A percentile compares a stretch with the other conserved stretches of the same genome.
Evolutionary conservation across 108 stramenopile species (phyloP).

Genomic region (Bacterosira constricta): DNA sequence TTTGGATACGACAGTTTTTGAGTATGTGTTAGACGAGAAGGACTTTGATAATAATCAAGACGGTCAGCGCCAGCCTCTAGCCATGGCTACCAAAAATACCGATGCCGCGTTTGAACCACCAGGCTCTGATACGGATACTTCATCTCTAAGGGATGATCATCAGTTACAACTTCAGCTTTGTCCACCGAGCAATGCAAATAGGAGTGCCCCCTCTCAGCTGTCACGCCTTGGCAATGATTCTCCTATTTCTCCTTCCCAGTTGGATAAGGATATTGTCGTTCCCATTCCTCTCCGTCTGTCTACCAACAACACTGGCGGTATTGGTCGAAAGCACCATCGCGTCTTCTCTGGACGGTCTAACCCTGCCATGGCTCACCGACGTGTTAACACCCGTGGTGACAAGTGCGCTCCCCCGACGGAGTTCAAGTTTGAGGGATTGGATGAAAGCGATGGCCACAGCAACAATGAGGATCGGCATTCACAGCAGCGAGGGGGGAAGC

Average conservation of each 20-base stretch:
- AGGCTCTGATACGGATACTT: background rate
- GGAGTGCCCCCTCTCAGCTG: too few relatives aligned
- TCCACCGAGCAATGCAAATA: too few relatives aligned
- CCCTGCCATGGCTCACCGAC: constrained; percentile 68
- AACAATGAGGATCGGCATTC: background rate
- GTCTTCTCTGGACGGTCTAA: constrained; percentile 65
- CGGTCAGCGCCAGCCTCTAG: too few relatives aligned
- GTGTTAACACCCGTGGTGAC: constrained; percentile 71
- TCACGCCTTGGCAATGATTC: constrained; percentile 1
- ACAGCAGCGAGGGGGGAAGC: constrained; percentile 2
- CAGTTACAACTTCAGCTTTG: too few relatives aligned
- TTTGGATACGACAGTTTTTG: background rate
- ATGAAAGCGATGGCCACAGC: background rate
- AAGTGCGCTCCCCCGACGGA: constrained; percentile 4
- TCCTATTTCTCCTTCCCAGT: background rate
- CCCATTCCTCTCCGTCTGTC: constrained; percentile 6
- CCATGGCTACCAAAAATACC: too few relatives aligned
- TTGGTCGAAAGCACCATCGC: constrained; percentile 67
- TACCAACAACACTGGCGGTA: background rate
- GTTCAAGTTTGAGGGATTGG: background rate
- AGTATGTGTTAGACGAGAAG: too few relatives aligned
- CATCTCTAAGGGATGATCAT: too few relatives aligned
- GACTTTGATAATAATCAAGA: too few relatives aligned
- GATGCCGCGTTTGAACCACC: background rate
- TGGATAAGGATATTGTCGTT: background rate